Base-by-base conservation (phyloP, 2,329 filamentous ascomycete species). In the Tetracladium maxilliforme region DNA sequence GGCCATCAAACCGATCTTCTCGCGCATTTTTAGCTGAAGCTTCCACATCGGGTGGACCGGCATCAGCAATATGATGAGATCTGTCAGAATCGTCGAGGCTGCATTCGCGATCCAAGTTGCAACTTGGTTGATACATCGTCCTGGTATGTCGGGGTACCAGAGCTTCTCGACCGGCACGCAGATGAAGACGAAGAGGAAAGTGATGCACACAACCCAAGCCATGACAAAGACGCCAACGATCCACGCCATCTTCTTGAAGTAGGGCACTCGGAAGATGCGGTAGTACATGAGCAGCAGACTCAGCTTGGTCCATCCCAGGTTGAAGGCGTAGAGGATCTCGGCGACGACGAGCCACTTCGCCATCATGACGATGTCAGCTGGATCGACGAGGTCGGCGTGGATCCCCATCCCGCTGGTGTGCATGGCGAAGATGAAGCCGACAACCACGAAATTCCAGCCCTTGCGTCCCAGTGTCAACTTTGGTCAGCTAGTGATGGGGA, bases 271-370 rank as follows among this genome's bases (percentile, higher is more conserved):
- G 38, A 66, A 66, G 33, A 66, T 61, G 36, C 59, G 58, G 35
- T 51, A 52, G 44, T 64, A 65, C 57, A 66, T 61, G 21, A 63
- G 40, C 22, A 67, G 36, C 13, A 66, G 44, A 25, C 53, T 54
- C 10, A 63, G 27, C 33, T 64, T 67, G n/a, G 59, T 58, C 43
- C 58, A 52, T 19, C 51, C 55, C 4, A 63, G 41, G 16, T 57
- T 60, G 36, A 49, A 61, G 14, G 48, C 53, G 34, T 63, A 63
- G 19, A 61, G 41, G 27, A 61, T 46, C 35, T 61, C 58, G 13
- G 53, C 56, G 8, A 56, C 52, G 9, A 64, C 38, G 6, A 64
- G 47, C 37, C 54, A 51, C 40, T 64, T 59, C 9, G 52, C 50
- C 42, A 58, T 53, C 37, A 49, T 41, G 23, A 57, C 48, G 14